Evolutionary conservation across 2,329 filamentous ascomycete species (phyloP).

Genomic region (Trichoderma breve): DNA sequence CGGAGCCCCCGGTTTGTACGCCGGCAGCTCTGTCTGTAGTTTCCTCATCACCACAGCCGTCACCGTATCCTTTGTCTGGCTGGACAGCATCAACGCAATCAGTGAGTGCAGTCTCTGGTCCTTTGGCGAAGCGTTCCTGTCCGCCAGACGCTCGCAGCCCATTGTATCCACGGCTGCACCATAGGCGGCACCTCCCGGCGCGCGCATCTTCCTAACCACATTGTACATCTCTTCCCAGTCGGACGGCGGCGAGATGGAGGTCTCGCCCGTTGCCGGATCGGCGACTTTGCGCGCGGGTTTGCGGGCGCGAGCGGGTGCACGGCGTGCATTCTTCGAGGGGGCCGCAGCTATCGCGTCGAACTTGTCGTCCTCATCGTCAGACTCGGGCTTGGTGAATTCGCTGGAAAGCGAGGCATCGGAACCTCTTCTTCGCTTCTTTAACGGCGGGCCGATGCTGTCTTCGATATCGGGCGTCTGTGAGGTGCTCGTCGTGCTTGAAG

Average conservation of each 20-base stretch:
- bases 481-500: conserved; percentile 23
- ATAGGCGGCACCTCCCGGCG: conserved; percentile 52
- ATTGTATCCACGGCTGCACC: conserved; percentile 94
- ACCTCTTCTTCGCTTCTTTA: conserved; percentile 32
- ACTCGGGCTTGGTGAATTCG: conserved; percentile 41
- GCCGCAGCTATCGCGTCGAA: conserved; percentile 28
- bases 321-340: conserved; percentile 28
- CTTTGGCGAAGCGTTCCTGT: conserved; percentile 45
- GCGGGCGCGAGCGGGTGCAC: conserved; percentile 28
- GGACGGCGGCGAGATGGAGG: conserved; percentile 58
- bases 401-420: conserved; percentile 23
- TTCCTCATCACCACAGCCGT: conserved; percentile 79
- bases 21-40: conserved; percentile 71
- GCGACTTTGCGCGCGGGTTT: conserved; percentile 48
- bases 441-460: conserved; percentile 44
- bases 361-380: conserved; percentile 26
- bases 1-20: conserved; percentile 43
- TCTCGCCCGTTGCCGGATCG: conserved; percentile 41
- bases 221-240: conserved; percentile 85
- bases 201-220: conserved; percentile 73
- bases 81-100: conserved; percentile 83
- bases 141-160: conserved; percentile 81
- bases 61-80: conserved; percentile 90
- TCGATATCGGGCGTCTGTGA: conserved; percentile 50
- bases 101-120: conserved; percentile 81